Percentiles rank a stretch among this genome's conserved stretches.
Conservation (phyloP, 495 filamentous ascomycete species). For the Talaromyces liani region DNA sequence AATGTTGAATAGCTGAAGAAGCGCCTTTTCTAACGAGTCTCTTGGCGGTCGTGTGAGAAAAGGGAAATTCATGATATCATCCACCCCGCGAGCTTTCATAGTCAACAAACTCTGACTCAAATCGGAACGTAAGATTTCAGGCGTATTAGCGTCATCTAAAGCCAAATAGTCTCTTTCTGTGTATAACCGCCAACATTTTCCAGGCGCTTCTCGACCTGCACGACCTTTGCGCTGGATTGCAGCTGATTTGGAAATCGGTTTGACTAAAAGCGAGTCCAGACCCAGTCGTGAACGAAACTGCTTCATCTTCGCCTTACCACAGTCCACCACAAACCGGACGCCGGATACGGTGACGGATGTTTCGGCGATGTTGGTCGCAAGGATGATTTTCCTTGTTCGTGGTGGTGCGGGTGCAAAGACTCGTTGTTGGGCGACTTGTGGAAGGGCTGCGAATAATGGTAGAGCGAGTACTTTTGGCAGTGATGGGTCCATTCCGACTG, state of each 20-base stretch:
- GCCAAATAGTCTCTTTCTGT: slow-evolving; percentile 69
- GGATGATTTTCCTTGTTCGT: slow-evolving; percentile 76
- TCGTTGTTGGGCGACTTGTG: slow-evolving; percentile 71
- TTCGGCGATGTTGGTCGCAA: slow-evolving; percentile 96
- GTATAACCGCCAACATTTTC: slow-evolving; percentile 85
- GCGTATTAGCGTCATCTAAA: slow-evolving; percentile 66
- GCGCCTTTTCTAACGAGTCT: slow-evolving; percentile 73
- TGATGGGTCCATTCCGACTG: slow-evolving; percentile 56
- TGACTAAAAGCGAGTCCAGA: slow-evolving; percentile 84
- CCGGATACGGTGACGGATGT: slow-evolving; percentile 95
- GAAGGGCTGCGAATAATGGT: slow-evolving; percentile 67
- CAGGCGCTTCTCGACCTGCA: slow-evolving; percentile 85
- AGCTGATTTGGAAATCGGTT: slow-evolving; percentile 86
- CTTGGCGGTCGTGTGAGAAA: slow-evolving; percentile 75
- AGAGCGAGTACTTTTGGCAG: slow-evolving; percentile 68
- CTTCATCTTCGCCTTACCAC: slow-evolving; percentile 90
- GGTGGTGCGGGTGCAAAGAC: slow-evolving; percentile 74
- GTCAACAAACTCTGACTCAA: slow-evolving; percentile 77
- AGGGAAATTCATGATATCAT: slow-evolving; percentile 76
- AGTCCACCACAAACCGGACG: slow-evolving; percentile 85
- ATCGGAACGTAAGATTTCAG: slow-evolving; percentile 89
- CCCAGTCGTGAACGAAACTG: slow-evolving; percentile 79
- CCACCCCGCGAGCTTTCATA: slow-evolving; percentile 87
- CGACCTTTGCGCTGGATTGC: slow-evolving; percentile 89
- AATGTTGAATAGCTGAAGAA: slow-evolving; percentile 71